Evolutionary conservation across 73 alveolate species (phyloP).

Genomic region (Paramecium sexaurelia): DNA sequence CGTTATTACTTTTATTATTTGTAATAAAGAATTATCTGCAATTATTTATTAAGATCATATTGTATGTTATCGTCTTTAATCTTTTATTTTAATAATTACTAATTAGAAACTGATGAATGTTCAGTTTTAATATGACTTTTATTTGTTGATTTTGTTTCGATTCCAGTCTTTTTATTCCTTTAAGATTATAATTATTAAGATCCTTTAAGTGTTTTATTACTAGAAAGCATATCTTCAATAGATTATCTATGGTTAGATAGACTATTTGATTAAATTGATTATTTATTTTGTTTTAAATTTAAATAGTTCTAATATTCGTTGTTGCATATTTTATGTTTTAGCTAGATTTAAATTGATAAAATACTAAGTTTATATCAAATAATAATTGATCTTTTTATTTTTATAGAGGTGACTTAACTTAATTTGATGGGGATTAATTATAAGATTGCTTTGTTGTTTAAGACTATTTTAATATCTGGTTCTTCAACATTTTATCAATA

Average conservation of each 20-base stretch:
- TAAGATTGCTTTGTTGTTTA: background rate
- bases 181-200: background rate
- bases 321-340: background rate
- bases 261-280: background rate
- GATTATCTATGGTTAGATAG: slow-evolving; percentile 5
- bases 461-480: background rate
- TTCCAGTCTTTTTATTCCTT: background rate
- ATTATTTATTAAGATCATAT: slow-evolving; percentile 8
- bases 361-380: background rate
- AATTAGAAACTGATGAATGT: background rate
- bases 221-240: slow-evolving; percentile 2
- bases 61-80: background rate
- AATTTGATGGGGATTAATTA: background rate
- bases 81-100: background rate
- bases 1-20: slow-evolving; percentile 25
- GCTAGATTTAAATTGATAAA: background rate
- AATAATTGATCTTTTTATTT: background rate
- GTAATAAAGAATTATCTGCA: background rate
- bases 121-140: background rate
- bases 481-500: background rate
- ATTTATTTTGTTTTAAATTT: background rate
- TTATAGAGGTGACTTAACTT: background rate
- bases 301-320: background rate
- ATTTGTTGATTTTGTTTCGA: background rate
- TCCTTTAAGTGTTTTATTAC: background rate